phyloP scores from a whole-genome alignment of 495 filamentous ascomycete genomes.

The Neurospora tetraspora region DNA sequence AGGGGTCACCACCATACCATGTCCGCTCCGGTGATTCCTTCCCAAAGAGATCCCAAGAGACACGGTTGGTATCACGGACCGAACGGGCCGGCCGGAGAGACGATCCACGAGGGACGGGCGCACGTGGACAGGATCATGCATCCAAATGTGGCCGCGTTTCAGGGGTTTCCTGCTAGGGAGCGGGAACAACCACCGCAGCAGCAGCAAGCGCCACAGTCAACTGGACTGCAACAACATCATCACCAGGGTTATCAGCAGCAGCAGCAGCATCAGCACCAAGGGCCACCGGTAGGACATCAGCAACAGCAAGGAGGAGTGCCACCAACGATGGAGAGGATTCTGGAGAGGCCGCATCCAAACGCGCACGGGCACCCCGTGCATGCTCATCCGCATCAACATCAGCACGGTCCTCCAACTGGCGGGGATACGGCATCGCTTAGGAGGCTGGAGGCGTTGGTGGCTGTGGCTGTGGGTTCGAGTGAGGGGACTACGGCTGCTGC shows the following conservation, averaged over 20 bases:
- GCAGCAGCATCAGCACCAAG: not conserved
- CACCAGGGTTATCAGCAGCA: not conserved
- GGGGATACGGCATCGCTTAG: conserved; percentile 40
- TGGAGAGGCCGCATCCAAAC: conserved; percentile 16
- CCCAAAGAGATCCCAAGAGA: conserved; percentile 50
- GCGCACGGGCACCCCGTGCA: not conserved
- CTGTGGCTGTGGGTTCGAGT: conserved; percentile 62
- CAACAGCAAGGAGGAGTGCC: conserved; percentile 7
- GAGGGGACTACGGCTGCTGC: conserved; percentile 55
- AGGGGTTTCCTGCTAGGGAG: conserved; percentile 34
- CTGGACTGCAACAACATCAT: not conserved
- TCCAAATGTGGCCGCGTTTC: conserved; percentile 35
- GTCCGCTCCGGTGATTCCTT: conserved; percentile 39
- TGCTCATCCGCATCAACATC: conserved; percentile 2
- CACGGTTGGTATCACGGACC: conserved; percentile 63
- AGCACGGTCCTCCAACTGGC: not conserved
- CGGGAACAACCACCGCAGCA: conserved; percentile 10
- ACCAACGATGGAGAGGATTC: conserved; percentile 16
- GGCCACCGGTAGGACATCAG: not conserved
- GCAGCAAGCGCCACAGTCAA: not conserved
- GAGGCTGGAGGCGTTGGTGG: conserved; percentile 74
- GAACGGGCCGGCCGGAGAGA: conserved; percentile 24
- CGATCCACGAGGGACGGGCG: conserved; percentile 26
- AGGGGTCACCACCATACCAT: conserved; percentile 38
- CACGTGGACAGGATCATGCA: conserved; percentile 40